Conservation (phyloP, 352 stramenopile species). For the Peronosclerospora sorghi region DNA sequence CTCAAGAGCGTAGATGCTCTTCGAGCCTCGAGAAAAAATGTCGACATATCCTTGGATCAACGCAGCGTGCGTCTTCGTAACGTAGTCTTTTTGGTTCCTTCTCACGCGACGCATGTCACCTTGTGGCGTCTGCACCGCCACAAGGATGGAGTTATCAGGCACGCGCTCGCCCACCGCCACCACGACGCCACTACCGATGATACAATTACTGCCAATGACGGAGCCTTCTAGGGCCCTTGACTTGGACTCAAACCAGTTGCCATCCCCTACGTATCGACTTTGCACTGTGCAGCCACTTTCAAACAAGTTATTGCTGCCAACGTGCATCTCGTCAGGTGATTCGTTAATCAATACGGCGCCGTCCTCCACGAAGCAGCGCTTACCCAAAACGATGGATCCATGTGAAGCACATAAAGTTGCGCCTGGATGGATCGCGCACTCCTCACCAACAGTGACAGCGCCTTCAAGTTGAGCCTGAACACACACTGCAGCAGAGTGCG, state of each 20-base stretch:
- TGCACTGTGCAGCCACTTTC: slow-evolving; percentile 64
- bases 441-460: slow-evolving; percentile 25
- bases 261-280: slow-evolving; percentile 38
- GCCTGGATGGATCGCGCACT: slow-evolving; percentile 41
- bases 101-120: slow-evolving; percentile 28
- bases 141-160: slow-evolving; percentile 63
- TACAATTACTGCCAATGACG: slow-evolving; percentile 66
- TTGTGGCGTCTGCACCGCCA: slow-evolving; percentile 33
- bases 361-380: slow-evolving; percentile 70
- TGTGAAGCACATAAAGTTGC: slow-evolving; percentile 24
- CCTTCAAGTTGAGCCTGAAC: slow-evolving; percentile 34
- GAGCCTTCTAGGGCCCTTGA: slow-evolving; percentile 32
- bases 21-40: slow-evolving; percentile 51
- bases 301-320: slow-evolving; percentile 69
- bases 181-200: slow-evolving; percentile 74
- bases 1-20: slow-evolving; percentile 61
- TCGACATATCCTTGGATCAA: slow-evolving; percentile 68
- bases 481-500: slow-evolving; percentile 32
- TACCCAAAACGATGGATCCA: slow-evolving; percentile 36
- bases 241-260: slow-evolving; percentile 78
- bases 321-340: slow-evolving; percentile 22
- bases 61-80: slow-evolving; percentile 34
- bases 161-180: slow-evolving; percentile 48
- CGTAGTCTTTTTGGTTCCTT: slow-evolving; percentile 55
- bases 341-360: slow-evolving; percentile 27